Conservation (phyloP, 345 rosid species). For the Noccaea bulbosa region DNA sequence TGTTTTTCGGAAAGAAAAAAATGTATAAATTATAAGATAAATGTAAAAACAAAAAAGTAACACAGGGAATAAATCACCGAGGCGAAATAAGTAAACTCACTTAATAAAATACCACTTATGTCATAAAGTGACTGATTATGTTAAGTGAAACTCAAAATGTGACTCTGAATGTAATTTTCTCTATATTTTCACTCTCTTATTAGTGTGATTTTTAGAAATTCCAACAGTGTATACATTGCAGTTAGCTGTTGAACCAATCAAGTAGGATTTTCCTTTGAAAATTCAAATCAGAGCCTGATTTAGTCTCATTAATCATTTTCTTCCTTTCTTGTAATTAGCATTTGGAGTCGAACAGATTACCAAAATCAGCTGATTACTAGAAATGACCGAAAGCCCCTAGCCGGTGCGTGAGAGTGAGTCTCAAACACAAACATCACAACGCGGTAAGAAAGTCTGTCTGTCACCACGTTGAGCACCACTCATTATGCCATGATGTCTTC, state of each 20-base stretch:
- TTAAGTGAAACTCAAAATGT: too few species aligned
- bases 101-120: too few species aligned
- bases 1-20: too few species aligned
- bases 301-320: neutral
- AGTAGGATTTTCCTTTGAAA: neutral
- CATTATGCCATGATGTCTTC: constrained; percentile 29
- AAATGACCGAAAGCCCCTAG: neutral
- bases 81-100: too few species aligned
- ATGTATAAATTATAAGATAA: too few species aligned
- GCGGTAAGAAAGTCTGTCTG: constrained; percentile 39
- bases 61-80: too few species aligned
- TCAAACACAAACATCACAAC: constrained; percentile 23
- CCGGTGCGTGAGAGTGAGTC: constrained; percentile 30
- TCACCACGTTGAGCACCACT: constrained; percentile 33
- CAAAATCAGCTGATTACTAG: neutral
- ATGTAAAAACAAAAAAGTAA: too few species aligned
- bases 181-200: too few species aligned
- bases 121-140: too few species aligned
- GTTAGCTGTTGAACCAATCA: neutral
- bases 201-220: neutral
- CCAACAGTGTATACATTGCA: neutral
- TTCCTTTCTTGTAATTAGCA: neutral
- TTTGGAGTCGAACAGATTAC: neutral
- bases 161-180: too few species aligned
- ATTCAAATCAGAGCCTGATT: neutral